A percentile compares a stretch with the other conserved stretches of the same genome.
These are phyloP conservation scores for Abelmoschus esculentus DNA, from an alignment of 345 rosid species.

Conservation along the genomic window DNA sequence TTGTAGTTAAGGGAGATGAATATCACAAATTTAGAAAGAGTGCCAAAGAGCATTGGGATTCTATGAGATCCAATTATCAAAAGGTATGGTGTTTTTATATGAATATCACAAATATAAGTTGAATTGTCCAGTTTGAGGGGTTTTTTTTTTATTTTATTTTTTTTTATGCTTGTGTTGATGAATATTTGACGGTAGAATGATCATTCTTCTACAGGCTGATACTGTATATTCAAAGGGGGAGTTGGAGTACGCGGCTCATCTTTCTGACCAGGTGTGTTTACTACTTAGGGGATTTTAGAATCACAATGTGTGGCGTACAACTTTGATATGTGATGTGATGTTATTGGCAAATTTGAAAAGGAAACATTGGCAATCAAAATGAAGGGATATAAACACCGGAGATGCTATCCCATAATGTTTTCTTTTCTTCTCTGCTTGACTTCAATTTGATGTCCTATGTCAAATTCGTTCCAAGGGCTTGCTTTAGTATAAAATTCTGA, in stretches of 20 bases:
- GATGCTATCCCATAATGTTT: background rate
- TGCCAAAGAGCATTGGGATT: conserved; percentile 67
- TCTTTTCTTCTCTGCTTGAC: background rate
- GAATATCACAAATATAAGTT: background rate
- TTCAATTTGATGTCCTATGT: background rate
- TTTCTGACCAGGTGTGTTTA: conserved; percentile 65
- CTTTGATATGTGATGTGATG: background rate
- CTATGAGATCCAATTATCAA: conserved; percentile 48
- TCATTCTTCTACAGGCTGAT: conserved; percentile 52
- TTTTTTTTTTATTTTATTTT: too few species aligned
- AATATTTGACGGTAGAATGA: background rate
- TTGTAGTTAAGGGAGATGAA: conserved; percentile 62
- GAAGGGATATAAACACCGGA: background rate
- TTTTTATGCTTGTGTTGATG: background rate
- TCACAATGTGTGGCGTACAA: background rate
- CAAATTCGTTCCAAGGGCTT: background rate
- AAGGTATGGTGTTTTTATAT: conserved; percentile 35
- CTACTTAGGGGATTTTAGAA: background rate
- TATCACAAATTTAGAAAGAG: conserved; percentile 49
- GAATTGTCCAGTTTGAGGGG: background rate
- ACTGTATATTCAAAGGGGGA: conserved; percentile 72
- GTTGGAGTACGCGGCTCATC: conserved; percentile 56
- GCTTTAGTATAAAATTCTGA: conserved; percentile 7
- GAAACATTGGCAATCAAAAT: background rate
- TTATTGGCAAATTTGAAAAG: background rate